These are phyloP conservation scores for Vicia sativa DNA, from an alignment of 306 rosid genomes.

Conservation along the genomic window DNA sequence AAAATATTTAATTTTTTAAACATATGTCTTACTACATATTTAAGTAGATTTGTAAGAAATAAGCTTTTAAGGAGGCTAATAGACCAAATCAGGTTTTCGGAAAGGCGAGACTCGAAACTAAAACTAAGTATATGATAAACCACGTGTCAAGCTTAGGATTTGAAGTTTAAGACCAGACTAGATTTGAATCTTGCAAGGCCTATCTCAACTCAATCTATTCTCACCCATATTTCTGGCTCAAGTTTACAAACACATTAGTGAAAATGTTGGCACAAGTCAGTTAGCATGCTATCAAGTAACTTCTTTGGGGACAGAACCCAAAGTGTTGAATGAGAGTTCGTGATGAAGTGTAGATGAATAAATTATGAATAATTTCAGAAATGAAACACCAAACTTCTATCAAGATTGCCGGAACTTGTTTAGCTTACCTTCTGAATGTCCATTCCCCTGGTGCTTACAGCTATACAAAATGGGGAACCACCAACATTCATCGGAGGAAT, in stretches of 20 bases:
- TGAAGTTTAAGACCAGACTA: too few species aligned
- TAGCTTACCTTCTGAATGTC: constrained; percentile 73
- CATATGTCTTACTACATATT: too few species aligned
- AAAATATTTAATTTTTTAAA: too few species aligned
- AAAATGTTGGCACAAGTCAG: background rate
- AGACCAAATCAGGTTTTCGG: too few species aligned
- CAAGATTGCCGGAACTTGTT: constrained; percentile 22
- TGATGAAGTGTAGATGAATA: background rate
- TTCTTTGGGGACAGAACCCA: background rate
- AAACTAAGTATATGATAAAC: too few species aligned
- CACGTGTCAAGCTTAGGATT: too few species aligned
- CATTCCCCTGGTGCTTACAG: constrained; percentile 77
- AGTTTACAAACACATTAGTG: background rate
- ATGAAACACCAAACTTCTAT: constrained; percentile 8
- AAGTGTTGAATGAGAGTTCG: background rate
- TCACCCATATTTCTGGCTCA: background rate
- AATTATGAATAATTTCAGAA: background rate
- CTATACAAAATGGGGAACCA: constrained; percentile 73
- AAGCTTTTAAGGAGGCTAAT: too few species aligned
- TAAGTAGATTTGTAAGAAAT: too few species aligned
- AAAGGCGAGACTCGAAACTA: too few species aligned
- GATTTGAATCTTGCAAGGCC: too few species aligned
- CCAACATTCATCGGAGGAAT: constrained; percentile 75
- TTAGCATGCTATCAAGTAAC: constrained; percentile 5
- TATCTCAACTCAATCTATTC: too few species aligned